Base-by-base conservation (phyloP, 495 filamentous ascomycete species). In the Oleoguttula mirabilis region DNA sequence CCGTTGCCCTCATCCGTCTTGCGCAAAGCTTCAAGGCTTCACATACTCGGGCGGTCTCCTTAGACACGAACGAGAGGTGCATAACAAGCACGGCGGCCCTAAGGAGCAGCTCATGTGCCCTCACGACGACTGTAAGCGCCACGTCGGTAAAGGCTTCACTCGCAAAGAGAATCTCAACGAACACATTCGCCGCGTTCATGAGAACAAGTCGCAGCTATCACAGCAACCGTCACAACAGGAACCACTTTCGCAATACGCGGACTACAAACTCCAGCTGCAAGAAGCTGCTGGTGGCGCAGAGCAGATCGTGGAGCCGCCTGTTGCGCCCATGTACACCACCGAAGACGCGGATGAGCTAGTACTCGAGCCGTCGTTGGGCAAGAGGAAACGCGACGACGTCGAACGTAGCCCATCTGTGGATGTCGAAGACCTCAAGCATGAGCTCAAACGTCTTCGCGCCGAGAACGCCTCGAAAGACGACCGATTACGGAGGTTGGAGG, bases 31-130 rank as follows among this genome's bases (percentile, higher is more conserved):
- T 0, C 80, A 82, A 48, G 88, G 88, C 15, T 94, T 95, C 64
- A 94, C 88, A 11, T 95, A 94, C 59, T 84, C 80, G 0, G 88
- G 88, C 16, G 88, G 88, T 8, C 73, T 95, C 2, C 61, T 87
- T 7, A 74, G 88, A 3, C 88, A 95, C 65, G 79, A 92, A 58
- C 76, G 88, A 36, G 88, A 95, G 62, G 85, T 94, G 0, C 88
- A 95, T 61, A 77, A 76, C 55, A 82, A 84, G 62, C 77, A 88
- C 55, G 80, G 82, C 34, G 85, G 84, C 3, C 81, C 84, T 15
- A 80, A 84, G 63, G 76, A 84, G 39, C 72, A 76, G 34, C 70
- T 84, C 32, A 73, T 80, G 58, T 95, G 88, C 49, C 84, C 85
- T 0, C 73, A 83, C 44, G 51, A 61, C n/a, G 74, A 78, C 57